Conservation (phyloP, 2,329 filamentous ascomycete genomes). For the Trichophyton schoenleinii region DNA sequence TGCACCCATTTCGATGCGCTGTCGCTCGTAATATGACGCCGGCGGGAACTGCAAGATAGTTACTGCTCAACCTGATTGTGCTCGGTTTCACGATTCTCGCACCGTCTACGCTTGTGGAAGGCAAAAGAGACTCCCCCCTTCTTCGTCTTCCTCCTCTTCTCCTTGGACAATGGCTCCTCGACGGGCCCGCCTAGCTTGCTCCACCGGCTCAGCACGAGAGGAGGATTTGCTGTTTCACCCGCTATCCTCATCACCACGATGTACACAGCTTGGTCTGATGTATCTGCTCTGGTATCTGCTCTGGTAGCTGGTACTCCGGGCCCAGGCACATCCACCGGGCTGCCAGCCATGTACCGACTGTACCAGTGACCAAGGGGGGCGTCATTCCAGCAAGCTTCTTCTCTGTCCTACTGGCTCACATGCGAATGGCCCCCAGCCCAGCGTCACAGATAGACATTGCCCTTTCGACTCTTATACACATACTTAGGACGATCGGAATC, state of each 20-base stretch:
- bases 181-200: background rate
- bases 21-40: background rate
- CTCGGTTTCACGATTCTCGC: background rate
- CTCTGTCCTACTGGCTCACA: background rate
- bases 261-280: background rate
- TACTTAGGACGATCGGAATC: background rate
- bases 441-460: background rate
- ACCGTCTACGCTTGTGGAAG: background rate
- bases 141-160: background rate
- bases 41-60: background rate
- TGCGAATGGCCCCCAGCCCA: background rate
- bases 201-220: background rate
- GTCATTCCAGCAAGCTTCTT: too few species aligned
- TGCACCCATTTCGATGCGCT: background rate
- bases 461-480: background rate
- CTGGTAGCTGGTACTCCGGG: too few species aligned
- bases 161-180: background rate
- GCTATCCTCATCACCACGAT: background rate
- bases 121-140: background rate
- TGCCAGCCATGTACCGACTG: too few species aligned
- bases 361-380: too few species aligned
- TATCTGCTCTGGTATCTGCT: too few species aligned
- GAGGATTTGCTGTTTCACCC: background rate
- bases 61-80: too few species aligned
- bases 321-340: too few species aligned